Evolutionary conservation across 1,139 yeast genomes (phyloP).

Genomic region (Taiozyma onychis): DNA sequence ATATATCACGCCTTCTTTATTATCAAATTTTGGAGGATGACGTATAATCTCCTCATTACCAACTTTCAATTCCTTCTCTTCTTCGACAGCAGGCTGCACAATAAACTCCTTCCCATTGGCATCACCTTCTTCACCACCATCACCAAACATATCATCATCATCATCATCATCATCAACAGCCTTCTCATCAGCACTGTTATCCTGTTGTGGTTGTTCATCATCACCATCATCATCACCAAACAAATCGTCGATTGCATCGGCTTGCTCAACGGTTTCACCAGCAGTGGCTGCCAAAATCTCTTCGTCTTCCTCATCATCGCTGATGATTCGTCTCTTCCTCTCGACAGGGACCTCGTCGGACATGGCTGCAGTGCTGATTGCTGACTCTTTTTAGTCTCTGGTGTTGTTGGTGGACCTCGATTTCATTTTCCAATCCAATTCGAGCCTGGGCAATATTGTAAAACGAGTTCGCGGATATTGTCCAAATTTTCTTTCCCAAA

Average conservation of each 20-base stretch:
- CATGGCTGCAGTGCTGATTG: background rate
- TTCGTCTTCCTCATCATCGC: constrained; percentile 11
- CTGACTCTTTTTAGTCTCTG: background rate
- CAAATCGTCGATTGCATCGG: constrained; percentile 1
- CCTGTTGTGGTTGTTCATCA: constrained; percentile 4
- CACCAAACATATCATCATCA: constrained; percentile 33
- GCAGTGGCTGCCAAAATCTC: background rate
- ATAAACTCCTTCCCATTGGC: constrained; percentile 26
- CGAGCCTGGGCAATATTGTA: background rate
- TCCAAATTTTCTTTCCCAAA: too few relatives aligned
- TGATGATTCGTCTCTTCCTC: constrained; percentile 20
- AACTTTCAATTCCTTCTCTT: constrained; percentile 38
- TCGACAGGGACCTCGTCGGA: constrained; percentile 2
- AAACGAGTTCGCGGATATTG: background rate
- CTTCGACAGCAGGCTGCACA: constrained; percentile 32
- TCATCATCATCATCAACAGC: constrained; percentile 21
- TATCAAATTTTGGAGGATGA: constrained; percentile 49
- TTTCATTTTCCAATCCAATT: background rate
- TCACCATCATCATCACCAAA: constrained; percentile 14
- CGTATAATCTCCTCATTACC: constrained; percentile 67
- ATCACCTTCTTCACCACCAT: constrained; percentile 22
- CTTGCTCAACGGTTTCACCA: background rate
- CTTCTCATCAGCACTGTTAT: constrained; percentile 22
- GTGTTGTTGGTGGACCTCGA: background rate
- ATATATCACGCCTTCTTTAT: constrained; percentile 38